phyloP scores from a whole-genome alignment of 164 flowering plant species.

The Annona squamosa region DNA sequence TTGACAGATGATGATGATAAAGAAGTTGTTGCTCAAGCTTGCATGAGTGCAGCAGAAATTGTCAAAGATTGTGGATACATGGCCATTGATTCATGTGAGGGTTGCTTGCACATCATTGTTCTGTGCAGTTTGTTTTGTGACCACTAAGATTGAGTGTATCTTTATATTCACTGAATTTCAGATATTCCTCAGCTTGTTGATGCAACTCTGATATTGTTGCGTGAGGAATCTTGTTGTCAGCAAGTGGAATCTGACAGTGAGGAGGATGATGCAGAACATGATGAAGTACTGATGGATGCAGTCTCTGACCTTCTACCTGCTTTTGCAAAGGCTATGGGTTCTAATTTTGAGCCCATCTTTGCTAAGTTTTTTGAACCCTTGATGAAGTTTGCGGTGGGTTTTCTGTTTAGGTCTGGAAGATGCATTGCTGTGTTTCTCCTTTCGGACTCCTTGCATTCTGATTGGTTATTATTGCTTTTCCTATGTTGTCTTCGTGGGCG shows the following conservation, averaged over 20 bases:
- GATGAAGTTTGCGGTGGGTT: slow-evolving; percentile 89
- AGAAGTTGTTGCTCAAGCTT: slow-evolving; percentile 98
- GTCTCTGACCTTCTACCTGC: slow-evolving; percentile 96
- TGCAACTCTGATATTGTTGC: slow-evolving; percentile 62
- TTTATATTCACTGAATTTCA: slow-evolving; percentile 19
- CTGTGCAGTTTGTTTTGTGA: background rate
- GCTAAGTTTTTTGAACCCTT: slow-evolving; percentile 71
- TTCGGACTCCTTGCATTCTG: background rate
- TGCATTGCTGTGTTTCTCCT: background rate
- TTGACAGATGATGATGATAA: slow-evolving; percentile 95
- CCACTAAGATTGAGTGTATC: background rate
- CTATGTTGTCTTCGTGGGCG: slow-evolving; percentile 4
- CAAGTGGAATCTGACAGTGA: slow-evolving; percentile 74
- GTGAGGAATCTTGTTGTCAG: slow-evolving; percentile 84
- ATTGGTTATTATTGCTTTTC: background rate
- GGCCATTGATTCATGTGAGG: slow-evolving; percentile 72
- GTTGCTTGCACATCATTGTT: background rate
- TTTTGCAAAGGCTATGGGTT: slow-evolving; percentile 90
- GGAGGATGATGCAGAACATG: slow-evolving; percentile 78
- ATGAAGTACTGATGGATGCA: slow-evolving; percentile 98
- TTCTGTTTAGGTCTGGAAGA: background rate
- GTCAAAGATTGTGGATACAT: slow-evolving; percentile 67
- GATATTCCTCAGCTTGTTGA: slow-evolving; percentile 79
- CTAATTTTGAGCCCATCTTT: slow-evolving; percentile 79
- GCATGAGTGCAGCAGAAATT: slow-evolving; percentile 64